phyloP scores from a whole-genome alignment of 179 eudicot species.

The Nepenthes alata region DNA sequence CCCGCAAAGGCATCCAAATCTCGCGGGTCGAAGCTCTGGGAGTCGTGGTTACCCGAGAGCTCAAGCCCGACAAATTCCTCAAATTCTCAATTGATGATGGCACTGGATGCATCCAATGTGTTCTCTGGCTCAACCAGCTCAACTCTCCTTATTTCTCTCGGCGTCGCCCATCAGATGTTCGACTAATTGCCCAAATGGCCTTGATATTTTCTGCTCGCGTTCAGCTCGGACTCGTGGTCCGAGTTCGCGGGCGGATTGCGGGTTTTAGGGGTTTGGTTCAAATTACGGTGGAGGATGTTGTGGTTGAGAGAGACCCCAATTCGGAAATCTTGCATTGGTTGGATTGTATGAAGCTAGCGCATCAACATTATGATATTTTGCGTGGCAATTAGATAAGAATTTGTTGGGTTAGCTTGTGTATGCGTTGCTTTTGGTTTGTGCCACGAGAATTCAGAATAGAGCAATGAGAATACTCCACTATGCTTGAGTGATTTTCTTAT shows the following conservation, averaged over 20 bases:
- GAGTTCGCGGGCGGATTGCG: slow-evolving; percentile 58
- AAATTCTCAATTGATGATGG: slow-evolving; percentile 69
- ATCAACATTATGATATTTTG: slow-evolving; percentile 31
- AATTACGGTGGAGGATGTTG: slow-evolving; percentile 75
- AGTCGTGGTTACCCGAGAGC: slow-evolving; percentile 45
- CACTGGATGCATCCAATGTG: slow-evolving; percentile 61
- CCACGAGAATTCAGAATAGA: too few relatives aligned
- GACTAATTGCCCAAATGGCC: slow-evolving; percentile 38
- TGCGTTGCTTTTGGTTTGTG: too few relatives aligned
- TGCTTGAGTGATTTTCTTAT: too few relatives aligned
- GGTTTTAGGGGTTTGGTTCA: slow-evolving; percentile 51
- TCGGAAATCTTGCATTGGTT: slow-evolving; percentile 71
- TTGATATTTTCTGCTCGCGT: slow-evolving; percentile 19
- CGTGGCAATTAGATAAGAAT: too few relatives aligned
- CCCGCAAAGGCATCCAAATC: slow-evolving; percentile 29
- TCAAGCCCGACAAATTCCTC: slow-evolving; percentile 52
- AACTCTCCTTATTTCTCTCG: slow-evolving; percentile 53
- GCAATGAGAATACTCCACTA: too few relatives aligned
- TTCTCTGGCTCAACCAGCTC: slow-evolving; percentile 76
- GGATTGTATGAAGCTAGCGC: slow-evolving; percentile 55
- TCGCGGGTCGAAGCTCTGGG: slow-evolving; percentile 61
- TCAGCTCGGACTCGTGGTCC: slow-evolving; percentile 34
- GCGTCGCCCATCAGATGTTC: slow-evolving; percentile 53
- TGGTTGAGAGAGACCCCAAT: slow-evolving; percentile 65
- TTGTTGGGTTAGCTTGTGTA: too few relatives aligned